phyloP scores from a whole-genome alignment of 177 flowering plant genomes.

The Telopea speciosissima region DNA sequence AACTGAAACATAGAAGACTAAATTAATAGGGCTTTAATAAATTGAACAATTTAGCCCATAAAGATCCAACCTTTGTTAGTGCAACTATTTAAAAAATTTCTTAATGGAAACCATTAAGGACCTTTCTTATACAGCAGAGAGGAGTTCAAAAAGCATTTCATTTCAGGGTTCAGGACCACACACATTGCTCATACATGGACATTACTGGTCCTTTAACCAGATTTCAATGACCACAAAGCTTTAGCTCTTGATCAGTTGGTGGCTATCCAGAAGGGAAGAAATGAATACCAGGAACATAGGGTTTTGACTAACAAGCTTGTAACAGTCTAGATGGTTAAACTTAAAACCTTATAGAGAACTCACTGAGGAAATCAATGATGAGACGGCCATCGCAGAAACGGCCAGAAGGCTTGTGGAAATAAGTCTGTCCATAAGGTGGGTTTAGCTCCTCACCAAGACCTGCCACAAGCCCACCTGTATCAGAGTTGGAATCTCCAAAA shows the following conservation, averaged over 20 bases:
- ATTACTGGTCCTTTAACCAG: not conserved
- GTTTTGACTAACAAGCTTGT: not conserved
- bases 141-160: not conserved
- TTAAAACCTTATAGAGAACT: slow-evolving; percentile 4
- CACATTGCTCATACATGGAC: not conserved
- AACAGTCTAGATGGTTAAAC: not conserved
- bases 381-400: slow-evolving; percentile 78
- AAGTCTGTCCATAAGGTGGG: slow-evolving; percentile 55
- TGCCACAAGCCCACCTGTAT: slow-evolving; percentile 58
- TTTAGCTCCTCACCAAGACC: slow-evolving; percentile 37
- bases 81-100: no score
- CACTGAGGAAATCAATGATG: slow-evolving; percentile 72
- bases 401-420: slow-evolving; percentile 53
- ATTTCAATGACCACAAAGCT: not conserved
- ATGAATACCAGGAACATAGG: not conserved
- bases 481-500: slow-evolving; percentile 85
- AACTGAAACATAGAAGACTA: no score
- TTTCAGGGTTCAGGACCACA: not conserved
- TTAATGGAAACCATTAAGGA: not conserved
- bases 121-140: not conserved
- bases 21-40: not conserved
- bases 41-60: not conserved
- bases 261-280: not conserved
- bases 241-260: not conserved
- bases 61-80: not conserved